Evolutionary conservation across 805 yeast genomes (phyloP), one percentile per base, ranked within the genome.

Genomic region (Candida berthetii): DNA sequence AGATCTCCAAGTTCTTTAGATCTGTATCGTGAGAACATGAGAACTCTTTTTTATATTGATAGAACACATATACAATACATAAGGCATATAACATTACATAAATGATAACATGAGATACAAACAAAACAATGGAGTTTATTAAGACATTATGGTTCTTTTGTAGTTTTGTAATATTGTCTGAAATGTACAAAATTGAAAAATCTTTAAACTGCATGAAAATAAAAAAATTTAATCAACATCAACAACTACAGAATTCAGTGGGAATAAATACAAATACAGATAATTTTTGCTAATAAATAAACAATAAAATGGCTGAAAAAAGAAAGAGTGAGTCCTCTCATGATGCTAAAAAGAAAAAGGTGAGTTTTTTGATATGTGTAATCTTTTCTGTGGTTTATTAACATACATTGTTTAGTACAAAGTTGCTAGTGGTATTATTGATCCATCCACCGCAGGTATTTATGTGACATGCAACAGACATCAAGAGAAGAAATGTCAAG

Each of bases 391-490:
- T 7, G 5, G 11, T 16, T 8, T 18, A 19, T 13, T 16, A 33
- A 33, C 35, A 13, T 33, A 11, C 18, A 6, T 19, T 18, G 10
- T 33, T 33, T 17, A 68, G 60, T 76, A 66, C 60, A 76, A 74
- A 50, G 48, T 58, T 6, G 66, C 69, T 16, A 55, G 66, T 2
- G 77, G 77, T 8, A 66, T 77, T 41, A 61, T 90, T 16, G 96
- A 90, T 53, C 96, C 96, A 0, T 83, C 83, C 32, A 85, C 93
- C 41, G 66, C 82, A 31, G 99, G 99, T 0, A 71, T 93, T 1
- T 93, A 85, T 61, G 96, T 89, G 11, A 85, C 98, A 0, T 91
- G 97, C 61, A 76, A 79, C 38, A 72, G 96, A 51, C 83, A 84
- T 31, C 79, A 82, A 44, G 99, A 93, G 59, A 72, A 72, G 41